phyloP scores from a whole-genome alignment of 2,329 filamentous ascomycete genomes.

The Fusarium bactridioides region DNA sequence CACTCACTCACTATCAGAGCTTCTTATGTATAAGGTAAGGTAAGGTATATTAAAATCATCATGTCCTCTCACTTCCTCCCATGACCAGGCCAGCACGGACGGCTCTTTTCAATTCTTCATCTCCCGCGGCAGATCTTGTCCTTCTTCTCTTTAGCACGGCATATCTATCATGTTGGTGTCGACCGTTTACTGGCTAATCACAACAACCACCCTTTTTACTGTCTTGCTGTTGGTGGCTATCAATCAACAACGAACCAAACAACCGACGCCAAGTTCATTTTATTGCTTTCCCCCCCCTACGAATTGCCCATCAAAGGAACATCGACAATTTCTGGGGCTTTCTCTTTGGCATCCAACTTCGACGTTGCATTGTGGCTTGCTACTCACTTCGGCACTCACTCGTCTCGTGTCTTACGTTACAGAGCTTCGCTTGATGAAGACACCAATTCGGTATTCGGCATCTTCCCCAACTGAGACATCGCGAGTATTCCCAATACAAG shows the following conservation, averaged over 20 bases:
- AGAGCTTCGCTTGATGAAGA: constrained; percentile 22
- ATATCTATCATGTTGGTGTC: neutral
- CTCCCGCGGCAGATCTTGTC: neutral
- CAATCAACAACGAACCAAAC: neutral
- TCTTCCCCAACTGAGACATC: constrained; percentile 11
- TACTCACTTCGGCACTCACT: neutral
- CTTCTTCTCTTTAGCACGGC: neutral
- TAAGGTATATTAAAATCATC: neutral
- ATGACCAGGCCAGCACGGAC: neutral
- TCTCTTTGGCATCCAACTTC: neutral
- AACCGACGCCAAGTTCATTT: neutral
- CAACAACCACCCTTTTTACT: neutral
- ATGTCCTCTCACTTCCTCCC: neutral
- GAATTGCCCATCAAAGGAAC: neutral
- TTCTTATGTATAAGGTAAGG: neutral
- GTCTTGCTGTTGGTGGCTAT: neutral
- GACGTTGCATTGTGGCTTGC: constrained; percentile 24
- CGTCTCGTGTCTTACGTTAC: constrained; percentile 11
- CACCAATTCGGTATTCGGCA: constrained; percentile 2
- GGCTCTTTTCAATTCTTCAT: neutral
- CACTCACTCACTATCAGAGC: neutral
- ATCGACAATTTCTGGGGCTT: neutral
- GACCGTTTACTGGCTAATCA: neutral
- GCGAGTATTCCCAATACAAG: neutral
- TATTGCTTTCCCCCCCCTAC: neutral